Base-by-base conservation (phyloP, 2,329 filamentous ascomycete genomes). In the Talaromyces sp. region DNA sequence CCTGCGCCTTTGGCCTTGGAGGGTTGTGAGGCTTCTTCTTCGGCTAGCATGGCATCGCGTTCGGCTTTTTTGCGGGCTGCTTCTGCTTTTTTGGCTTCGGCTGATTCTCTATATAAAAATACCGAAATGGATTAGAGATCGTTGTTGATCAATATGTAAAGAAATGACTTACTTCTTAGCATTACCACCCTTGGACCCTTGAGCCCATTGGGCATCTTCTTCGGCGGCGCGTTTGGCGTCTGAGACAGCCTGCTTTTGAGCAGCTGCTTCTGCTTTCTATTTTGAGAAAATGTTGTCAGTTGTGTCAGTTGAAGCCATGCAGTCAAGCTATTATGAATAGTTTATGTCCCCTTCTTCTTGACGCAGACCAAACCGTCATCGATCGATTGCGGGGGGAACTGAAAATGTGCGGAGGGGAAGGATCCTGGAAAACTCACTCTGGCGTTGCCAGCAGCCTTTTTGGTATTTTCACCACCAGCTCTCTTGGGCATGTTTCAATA, bases 1-100 rank as follows among this genome's bases (percentile, higher is more conserved):
- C 87, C 86, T 8, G 70, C 70, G 45, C 71, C 73, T 75, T 90
- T 91, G 55, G 84, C 82, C 28, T 79, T 79, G 21, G 81, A 74
- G 65, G 85, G 79, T 67, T 83, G 76, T 66, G 82, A 77, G 58
- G 83, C 87, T 70, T 97, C 93, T 75, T 99, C 94, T 70, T 89
- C 91, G 58, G 85, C 87, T 37, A 91, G 77, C 22, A 92, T 78
- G 10, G 92, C 90, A 1, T 95, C 92, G 52, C 88, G 88, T 72
- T 97, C 94, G 53, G 92, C 93, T 77, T 96, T 97, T 77, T 96
- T 96, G 58, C 87, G 85, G 2, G 89, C 89, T 57, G 81, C 83
- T 70, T 95, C 90, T 57, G 88, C 88, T 65, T 89, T 91, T 76
- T 93, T 96, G 52, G 86, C 86, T 52, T 88, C 89, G 56, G 92